Percentiles rank a stretch among this genome's conserved stretches.
These are phyloP conservation scores for Pythium biforme DNA, from an alignment of 352 stramenopile genomes.

Conservation along the genomic window DNA sequence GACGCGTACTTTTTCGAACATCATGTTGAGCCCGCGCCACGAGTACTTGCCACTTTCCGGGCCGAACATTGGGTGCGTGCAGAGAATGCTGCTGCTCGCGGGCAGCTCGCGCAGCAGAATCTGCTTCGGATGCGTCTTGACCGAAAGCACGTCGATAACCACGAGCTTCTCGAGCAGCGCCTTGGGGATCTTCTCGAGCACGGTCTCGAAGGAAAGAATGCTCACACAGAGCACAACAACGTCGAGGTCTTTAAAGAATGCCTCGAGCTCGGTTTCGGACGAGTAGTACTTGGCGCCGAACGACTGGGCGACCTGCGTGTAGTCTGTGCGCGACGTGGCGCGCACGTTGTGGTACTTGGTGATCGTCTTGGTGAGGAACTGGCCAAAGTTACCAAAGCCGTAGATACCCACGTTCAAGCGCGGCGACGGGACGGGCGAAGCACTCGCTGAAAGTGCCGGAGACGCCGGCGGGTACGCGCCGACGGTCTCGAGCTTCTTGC, in stretches of 20 bases:
- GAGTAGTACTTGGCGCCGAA: conserved; percentile 67
- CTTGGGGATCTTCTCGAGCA: conserved; percentile 59
- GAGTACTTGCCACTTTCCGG: conserved; percentile 94
- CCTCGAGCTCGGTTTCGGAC: conserved; percentile 62
- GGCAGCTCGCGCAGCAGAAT: conserved; percentile 92
- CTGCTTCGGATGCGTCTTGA: conserved; percentile 97
- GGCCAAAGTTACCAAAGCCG: conserved; percentile 97
- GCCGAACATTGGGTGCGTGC: conserved; percentile 98
- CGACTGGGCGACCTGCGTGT: conserved; percentile 49
- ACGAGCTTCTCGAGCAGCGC: conserved; percentile 85
- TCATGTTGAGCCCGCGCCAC: conserved; percentile 94
- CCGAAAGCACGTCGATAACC: conserved; percentile 96
- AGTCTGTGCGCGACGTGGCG: conserved; percentile 86
- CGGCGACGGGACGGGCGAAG: conserved; percentile 22
- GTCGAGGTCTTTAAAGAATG: conserved; percentile 92
- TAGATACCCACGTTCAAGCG: conserved; percentile 95
- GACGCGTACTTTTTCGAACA: conserved; percentile 95
- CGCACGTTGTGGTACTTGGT: conserved; percentile 89
- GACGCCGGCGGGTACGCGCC: conserved; percentile 31
- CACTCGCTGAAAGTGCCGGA: conserved; percentile 1
- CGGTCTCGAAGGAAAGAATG: conserved; percentile 76
- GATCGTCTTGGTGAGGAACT: conserved; percentile 97
- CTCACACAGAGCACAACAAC: conserved; percentile 92
- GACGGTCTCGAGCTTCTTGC: conserved; percentile 49
- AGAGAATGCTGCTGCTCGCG: conserved; percentile 91